A percentile compares a stretch with the other conserved stretches of the same genome.
phyloP scores from a whole-genome alignment of 2,329 filamentous ascomycete genomes.

The Fusarium sterilihyphosum region DNA sequence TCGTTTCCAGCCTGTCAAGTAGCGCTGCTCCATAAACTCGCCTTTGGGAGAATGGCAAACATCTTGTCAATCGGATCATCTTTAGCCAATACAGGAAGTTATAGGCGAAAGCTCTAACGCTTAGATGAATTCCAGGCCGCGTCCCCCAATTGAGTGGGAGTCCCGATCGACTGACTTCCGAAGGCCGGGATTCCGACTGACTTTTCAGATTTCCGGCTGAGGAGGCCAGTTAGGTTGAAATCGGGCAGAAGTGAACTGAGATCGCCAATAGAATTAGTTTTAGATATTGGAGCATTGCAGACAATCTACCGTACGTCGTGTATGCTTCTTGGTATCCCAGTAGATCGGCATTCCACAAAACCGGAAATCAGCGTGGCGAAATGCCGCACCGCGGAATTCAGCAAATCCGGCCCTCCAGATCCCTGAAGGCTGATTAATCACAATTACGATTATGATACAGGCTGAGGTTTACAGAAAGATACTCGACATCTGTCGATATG shows the following conservation, averaged over 20 bases:
- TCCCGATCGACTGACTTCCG: too few species aligned
- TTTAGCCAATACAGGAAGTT: rapidly evolving
- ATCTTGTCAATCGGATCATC: too few species aligned
- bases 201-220: rapidly evolving
- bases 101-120: rapidly evolving
- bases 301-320: rapidly evolving
- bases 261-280: too few species aligned
- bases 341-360: rapidly evolving
- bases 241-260: too few species aligned
- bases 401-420: too few species aligned
- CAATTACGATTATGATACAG: too few species aligned
- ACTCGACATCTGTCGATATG: too few species aligned
- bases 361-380: rapidly evolving
- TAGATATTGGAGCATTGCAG: rapidly evolving
- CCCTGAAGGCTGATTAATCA: too few species aligned
- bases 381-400: rapidly evolving
- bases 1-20: rapidly evolving
- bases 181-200: too few species aligned
- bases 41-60: too few species aligned
- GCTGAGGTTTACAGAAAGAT: too few species aligned
- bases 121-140: rapidly evolving
- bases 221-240: too few species aligned
- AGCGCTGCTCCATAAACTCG: rapidly evolving
- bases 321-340: rapidly evolving
- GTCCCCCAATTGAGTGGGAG: rapidly evolving